phyloP scores from a whole-genome alignment of 1,284 basidiomycete species.

The Meira nashicola region DNA sequence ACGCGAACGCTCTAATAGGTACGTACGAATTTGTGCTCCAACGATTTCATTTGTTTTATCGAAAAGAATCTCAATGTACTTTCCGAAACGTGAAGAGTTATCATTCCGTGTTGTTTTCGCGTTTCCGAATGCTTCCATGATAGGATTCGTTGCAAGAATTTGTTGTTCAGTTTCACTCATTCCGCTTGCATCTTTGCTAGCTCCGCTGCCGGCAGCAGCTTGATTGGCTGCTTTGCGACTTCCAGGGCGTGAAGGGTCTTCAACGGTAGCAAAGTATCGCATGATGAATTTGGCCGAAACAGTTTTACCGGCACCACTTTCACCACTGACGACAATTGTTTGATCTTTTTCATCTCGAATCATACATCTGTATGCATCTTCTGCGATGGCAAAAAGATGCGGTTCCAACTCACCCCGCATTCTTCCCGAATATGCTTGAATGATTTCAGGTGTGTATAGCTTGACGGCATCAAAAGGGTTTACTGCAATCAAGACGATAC shows the following conservation, averaged over 20 bases:
- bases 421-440: conserved; percentile 90
- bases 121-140: conserved; percentile 97
- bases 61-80: conserved; percentile 98
- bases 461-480: conserved; percentile 84
- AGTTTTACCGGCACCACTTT: conserved; percentile 96
- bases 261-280: conserved; percentile 96
- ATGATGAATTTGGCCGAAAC: conserved; percentile 99
- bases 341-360: conserved; percentile 88
- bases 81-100: conserved; percentile 97
- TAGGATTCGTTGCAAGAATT: conserved; percentile 96
- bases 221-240: conserved; percentile 27
- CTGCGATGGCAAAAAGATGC: conserved; percentile 96
- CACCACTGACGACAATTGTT: conserved; percentile 98
- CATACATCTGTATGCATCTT: conserved; percentile 98
- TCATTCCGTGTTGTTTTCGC: conserved; percentile 99
- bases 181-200: conserved; percentile 60
- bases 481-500: conserved; percentile 93
- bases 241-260: conserved; percentile 64
- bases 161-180: conserved; percentile 92
- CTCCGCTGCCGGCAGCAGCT: conserved; percentile 5
- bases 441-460: conserved; percentile 81
- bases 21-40: conserved; percentile 93
- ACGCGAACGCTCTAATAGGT: conserved; percentile 79
- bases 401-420: conserved; percentile 92
- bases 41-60: conserved; percentile 93